phyloP scores from a whole-genome alignment of 176 grass and related monocot species.

The Juncus effusus region DNA sequence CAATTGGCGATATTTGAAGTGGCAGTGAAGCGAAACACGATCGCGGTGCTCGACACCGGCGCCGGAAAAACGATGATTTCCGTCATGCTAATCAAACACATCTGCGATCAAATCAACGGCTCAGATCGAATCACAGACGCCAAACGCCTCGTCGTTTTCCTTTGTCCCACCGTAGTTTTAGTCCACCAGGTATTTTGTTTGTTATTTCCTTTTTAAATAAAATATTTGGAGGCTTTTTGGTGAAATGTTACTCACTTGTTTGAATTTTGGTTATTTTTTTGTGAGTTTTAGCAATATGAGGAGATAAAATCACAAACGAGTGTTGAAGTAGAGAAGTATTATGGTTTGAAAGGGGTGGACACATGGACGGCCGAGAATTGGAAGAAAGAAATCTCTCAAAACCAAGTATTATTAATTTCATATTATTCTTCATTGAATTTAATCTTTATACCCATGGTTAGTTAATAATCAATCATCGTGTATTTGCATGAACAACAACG shows the following conservation, averaged over 20 bases:
- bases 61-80: slow-evolving; percentile 88
- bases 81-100: slow-evolving; percentile 73
- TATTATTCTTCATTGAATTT: slow-evolving; percentile 13
- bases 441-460: not conserved
- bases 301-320: slow-evolving; percentile 60
- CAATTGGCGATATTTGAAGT: slow-evolving; percentile 72
- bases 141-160: slow-evolving; percentile 57
- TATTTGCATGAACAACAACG: too few species aligned
- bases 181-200: slow-evolving; percentile 53
- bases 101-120: slow-evolving; percentile 27
- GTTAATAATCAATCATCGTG: too few species aligned
- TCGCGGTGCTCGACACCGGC: slow-evolving; percentile 76
- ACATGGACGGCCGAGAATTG: slow-evolving; percentile 60
- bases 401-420: slow-evolving; percentile 37
- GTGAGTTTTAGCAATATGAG: slow-evolving; percentile 57
- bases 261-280: slow-evolving; percentile 15
- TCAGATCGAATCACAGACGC: slow-evolving; percentile 21
- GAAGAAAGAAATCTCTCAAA: slow-evolving; percentile 54
- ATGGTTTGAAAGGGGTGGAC: slow-evolving; percentile 67
- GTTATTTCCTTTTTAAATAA: not conserved
- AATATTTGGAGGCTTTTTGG: not conserved
- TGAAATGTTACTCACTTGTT: not conserved
- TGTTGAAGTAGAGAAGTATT: slow-evolving; percentile 61
- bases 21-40: slow-evolving; percentile 59
- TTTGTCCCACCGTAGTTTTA: slow-evolving; percentile 72